Percentiles rank a stretch among this genome's conserved stretches.
These are phyloP conservation scores for Ceratocystis diversiconidia DNA, from an alignment of 2,329 filamentous ascomycete species.

Conservation along the genomic window DNA sequence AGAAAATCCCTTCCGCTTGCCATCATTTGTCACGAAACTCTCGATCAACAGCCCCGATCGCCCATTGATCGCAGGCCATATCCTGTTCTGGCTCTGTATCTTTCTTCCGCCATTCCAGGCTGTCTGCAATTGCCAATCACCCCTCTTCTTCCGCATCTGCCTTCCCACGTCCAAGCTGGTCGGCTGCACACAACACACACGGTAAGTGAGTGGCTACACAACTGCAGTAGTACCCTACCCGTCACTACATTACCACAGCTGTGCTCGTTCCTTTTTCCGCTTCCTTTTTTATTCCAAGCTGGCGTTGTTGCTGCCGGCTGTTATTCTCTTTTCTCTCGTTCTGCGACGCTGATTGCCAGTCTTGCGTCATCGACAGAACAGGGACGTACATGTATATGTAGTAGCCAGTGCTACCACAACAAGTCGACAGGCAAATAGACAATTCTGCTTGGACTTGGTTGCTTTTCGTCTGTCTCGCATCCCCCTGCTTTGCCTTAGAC, in stretches of 20 bases:
- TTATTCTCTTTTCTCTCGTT: not conserved
- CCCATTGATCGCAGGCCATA: no score
- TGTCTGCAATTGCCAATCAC: no score
- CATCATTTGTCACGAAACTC: no score
- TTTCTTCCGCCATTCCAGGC: no score
- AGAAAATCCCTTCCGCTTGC: no score
- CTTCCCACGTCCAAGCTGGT: not conserved
- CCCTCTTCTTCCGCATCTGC: no score
- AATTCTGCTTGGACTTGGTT: not conserved
- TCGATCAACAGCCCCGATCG: no score
- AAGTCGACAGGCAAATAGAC: no score
- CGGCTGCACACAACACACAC: not conserved
- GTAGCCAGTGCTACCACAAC: not conserved
- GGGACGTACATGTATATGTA: not conserved
- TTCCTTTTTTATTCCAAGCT: no score
- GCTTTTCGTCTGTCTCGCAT: not conserved
- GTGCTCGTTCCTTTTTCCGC: not conserved
- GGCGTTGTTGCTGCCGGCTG: not conserved
- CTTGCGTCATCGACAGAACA: constrained; percentile 4
- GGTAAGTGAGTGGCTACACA: not conserved
- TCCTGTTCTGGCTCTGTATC: no score
- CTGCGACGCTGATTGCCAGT: not conserved
- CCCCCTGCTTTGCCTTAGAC: not conserved
- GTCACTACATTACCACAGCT: not conserved
- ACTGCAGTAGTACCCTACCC: not conserved